A percentile compares a stretch with the other conserved stretches of the same genome.
Conservation (phyloP, 345 rosid species). For the Pistacia atlantica region DNA sequence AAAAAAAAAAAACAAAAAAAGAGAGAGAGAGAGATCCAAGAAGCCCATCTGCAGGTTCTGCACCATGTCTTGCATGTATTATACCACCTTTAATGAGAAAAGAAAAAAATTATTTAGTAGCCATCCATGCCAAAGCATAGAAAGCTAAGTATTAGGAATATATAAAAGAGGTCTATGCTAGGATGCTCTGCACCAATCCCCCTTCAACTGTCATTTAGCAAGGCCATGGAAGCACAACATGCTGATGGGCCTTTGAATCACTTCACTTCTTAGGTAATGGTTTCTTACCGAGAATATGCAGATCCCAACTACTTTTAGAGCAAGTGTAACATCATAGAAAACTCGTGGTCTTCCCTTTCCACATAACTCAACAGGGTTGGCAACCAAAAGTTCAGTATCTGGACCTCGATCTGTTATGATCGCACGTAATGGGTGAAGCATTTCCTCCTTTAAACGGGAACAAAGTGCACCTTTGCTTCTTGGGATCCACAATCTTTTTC, state of each 20-base stretch:
- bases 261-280: neutral
- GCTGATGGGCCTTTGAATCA: constrained; percentile 10
- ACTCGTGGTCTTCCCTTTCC: constrained; percentile 86
- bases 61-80: too few relatives aligned
- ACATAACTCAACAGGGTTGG: constrained; percentile 86
- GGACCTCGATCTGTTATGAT: constrained; percentile 74
- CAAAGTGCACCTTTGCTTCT: constrained; percentile 50
- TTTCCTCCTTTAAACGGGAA: constrained; percentile 66
- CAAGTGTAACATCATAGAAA: constrained; percentile 77
- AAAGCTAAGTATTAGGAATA: neutral
- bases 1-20: too few relatives aligned
- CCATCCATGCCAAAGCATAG: neutral
- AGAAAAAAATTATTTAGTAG: neutral
- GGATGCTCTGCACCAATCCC: neutral
- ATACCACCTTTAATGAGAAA: too few relatives aligned
- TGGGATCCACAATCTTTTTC: constrained; percentile 69
- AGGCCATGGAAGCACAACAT: constrained; percentile 12
- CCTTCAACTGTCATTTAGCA: neutral
- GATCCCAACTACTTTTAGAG: constrained; percentile 70
- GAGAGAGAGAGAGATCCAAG: neutral
- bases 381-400: constrained; percentile 79
- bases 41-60: constrained; percentile 9
- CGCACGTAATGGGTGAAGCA: constrained; percentile 84
- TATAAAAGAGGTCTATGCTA: neutral
- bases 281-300: constrained; percentile 78